Conservation (phyloP, 495 filamentous ascomycete genomes). For the Letharia lupina region DNA sequence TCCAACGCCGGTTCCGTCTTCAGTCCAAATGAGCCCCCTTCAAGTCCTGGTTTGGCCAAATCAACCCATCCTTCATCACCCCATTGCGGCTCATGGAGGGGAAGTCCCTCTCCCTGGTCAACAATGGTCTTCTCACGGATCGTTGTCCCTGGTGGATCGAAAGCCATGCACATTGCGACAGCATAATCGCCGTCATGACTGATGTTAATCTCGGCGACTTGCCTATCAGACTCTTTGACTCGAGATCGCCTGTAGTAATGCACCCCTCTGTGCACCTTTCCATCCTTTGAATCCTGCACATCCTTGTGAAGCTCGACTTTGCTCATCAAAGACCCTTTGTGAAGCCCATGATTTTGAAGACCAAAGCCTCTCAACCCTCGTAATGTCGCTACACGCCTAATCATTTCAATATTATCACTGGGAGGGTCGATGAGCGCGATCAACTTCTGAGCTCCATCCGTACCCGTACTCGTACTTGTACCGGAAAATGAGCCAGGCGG, state of each 20-base stretch:
- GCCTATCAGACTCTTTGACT: constrained; percentile 21
- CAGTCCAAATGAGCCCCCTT: neutral
- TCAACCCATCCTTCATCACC: constrained; percentile 23
- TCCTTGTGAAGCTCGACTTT: constrained; percentile 3
- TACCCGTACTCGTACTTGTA: neutral
- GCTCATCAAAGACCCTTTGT: constrained; percentile 2
- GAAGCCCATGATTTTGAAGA: neutral
- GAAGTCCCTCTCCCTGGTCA: constrained; percentile 21
- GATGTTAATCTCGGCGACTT: constrained; percentile 31
- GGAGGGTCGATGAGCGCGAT: constrained; percentile 23
- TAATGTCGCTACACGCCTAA: constrained; percentile 12
- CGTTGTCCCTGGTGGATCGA: constrained; percentile 14
- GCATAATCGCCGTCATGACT: constrained; percentile 56
- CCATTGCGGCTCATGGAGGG: constrained; percentile 25
- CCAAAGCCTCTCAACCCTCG: constrained; percentile 16
- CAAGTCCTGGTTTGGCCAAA: neutral
- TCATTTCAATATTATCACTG: constrained; percentile 14
- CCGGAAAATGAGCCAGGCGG: neutral
- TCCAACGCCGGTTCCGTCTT: neutral
- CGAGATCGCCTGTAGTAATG: constrained; percentile 11
- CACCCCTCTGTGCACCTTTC: neutral
- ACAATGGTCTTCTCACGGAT: neutral
- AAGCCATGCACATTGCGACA: constrained; percentile 34
- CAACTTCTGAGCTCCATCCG: neutral
- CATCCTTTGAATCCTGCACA: neutral